Percentiles rank a stretch among this genome's conserved stretches.
phyloP scores from a whole-genome alignment of 2,329 filamentous ascomycete species.

The Colletotrichum kahawae region DNA sequence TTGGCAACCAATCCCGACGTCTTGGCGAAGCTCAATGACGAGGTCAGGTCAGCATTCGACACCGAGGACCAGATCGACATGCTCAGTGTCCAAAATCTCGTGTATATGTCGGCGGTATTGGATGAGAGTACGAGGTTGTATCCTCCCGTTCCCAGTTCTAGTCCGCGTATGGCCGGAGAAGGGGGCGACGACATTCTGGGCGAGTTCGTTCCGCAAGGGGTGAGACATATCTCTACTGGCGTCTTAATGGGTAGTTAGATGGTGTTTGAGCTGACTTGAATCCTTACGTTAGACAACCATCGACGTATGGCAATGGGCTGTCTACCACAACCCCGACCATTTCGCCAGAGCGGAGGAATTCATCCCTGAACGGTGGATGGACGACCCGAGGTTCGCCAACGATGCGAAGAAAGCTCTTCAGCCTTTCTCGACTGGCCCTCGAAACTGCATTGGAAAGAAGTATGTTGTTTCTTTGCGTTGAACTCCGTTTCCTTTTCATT shows the following conservation, averaged over 20 bases:
- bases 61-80: slow-evolving; percentile 39
- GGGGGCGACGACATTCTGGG: slow-evolving; percentile 36
- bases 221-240: neutral
- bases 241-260: neutral
- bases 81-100: slow-evolving; percentile 29
- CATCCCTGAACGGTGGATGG: neutral
- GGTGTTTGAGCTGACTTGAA: too few relatives aligned
- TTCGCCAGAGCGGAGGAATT: neutral
- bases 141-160: slow-evolving; percentile 29
- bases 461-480: neutral
- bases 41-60: slow-evolving; percentile 39
- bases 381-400: neutral
- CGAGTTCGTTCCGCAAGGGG: slow-evolving; percentile 34
- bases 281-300: neutral
- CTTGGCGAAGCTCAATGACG: slow-evolving; percentile 35
- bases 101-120: slow-evolving; percentile 43
- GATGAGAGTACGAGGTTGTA: slow-evolving; percentile 47
- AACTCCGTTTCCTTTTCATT: neutral
- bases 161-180: slow-evolving; percentile 29
- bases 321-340: neutral
- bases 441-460: neutral
- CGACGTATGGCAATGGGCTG: neutral
- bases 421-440: neutral
- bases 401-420: neutral
- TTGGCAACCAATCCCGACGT: slow-evolving; percentile 32